Conservation (phyloP, 805 yeast species). For the Clavispora asparagi region DNA sequence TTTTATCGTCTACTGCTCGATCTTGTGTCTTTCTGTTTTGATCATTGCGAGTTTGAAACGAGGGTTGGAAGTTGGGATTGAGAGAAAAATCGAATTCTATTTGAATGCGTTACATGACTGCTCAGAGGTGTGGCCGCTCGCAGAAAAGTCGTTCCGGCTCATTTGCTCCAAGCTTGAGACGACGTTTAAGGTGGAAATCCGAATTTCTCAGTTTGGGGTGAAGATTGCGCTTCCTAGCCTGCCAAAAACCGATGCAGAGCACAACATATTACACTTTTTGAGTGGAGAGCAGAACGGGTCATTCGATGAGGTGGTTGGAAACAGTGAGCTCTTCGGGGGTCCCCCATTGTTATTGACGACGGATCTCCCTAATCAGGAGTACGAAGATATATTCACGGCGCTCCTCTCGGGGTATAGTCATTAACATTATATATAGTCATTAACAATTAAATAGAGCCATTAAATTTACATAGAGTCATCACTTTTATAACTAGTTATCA, state of each 20-base stretch:
- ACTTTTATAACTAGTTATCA: no score
- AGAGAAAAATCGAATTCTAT: not conserved
- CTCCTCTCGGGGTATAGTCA: not conserved
- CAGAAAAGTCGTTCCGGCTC: constrained; percentile 1
- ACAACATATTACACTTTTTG: not conserved
- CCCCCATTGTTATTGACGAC: constrained; percentile 2
- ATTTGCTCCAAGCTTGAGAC: not conserved
- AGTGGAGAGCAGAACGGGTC: not conserved
- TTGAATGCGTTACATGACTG: not conserved
- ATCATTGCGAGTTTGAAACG: not conserved
- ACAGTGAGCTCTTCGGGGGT: constrained; percentile 2
- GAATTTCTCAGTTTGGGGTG: not conserved
- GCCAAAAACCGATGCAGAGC: not conserved
- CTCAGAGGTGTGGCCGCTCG: constrained; percentile 1
- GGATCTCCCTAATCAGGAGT: constrained; percentile 2
- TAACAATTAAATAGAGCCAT: no score
- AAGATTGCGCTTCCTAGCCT: not conserved
- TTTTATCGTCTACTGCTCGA: constrained; percentile 1
- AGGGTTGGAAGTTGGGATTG: not conserved
- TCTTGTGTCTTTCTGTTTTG: not conserved
- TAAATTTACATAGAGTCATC: no score
- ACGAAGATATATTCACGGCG: not conserved
- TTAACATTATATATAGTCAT: no score
- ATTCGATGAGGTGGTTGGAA: not conserved
- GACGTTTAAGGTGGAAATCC: not conserved